Conservation (phyloP, 495 filamentous ascomycete species). For the Aspergillus asperescens region DNA sequence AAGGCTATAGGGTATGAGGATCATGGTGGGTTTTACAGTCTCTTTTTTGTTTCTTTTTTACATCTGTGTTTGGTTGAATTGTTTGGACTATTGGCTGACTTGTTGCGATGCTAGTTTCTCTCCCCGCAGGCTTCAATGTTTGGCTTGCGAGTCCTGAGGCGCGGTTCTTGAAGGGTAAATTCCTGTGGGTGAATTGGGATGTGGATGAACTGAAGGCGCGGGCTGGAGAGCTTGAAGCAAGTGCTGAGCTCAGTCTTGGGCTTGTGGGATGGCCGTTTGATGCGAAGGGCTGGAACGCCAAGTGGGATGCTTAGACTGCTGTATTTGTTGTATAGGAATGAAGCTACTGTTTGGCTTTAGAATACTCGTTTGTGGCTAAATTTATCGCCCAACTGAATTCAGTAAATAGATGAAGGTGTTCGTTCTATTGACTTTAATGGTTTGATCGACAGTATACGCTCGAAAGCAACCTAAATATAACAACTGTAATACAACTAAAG, state of each 20-base stretch:
- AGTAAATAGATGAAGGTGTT: too few species aligned
- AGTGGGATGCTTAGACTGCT: not conserved
- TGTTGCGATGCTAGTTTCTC: conserved; percentile 15
- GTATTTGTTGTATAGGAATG: not conserved
- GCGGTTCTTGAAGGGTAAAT: conserved; percentile 42
- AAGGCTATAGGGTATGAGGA: conserved; percentile 2
- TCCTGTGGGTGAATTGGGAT: conserved; percentile 46
- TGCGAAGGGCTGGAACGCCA: not conserved
- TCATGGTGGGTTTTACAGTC: conserved; percentile 1
- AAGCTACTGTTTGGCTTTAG: too few species aligned
- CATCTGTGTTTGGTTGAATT: too few species aligned
- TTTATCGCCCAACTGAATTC: too few species aligned
- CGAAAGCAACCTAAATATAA: too few species aligned
- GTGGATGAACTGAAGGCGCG: conserved; percentile 50
- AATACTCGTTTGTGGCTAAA: too few species aligned
- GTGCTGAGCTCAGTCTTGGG: not conserved
- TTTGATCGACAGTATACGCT: too few species aligned
- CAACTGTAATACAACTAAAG: too few species aligned
- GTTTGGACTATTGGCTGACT: too few species aligned
- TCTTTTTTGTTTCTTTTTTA: not conserved
- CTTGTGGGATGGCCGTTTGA: conserved; percentile 1
- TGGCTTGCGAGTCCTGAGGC: conserved; percentile 40
- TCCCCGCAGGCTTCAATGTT: conserved; percentile 25
- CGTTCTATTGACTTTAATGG: too few species aligned
- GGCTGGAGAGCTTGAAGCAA: conserved; percentile 37